A percentile compares a stretch with the other conserved stretches of the same genome.
These are phyloP conservation scores for Coprinopsis strossmayeri DNA, from an alignment of 768 basidiomycete species.

Conservation along the genomic window DNA sequence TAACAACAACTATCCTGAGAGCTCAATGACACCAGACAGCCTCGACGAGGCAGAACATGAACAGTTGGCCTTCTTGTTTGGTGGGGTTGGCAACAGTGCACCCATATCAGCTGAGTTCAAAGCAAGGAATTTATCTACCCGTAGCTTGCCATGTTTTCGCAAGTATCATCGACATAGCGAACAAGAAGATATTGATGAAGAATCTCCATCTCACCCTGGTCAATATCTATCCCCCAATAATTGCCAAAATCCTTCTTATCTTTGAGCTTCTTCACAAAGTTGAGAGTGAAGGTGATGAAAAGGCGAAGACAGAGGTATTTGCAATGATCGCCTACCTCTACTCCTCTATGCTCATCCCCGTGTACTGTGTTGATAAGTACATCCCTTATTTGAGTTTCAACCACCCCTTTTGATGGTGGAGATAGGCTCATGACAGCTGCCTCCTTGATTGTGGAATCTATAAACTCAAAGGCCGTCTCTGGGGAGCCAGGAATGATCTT, in stretches of 20 bases:
- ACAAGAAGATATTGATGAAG: background rate
- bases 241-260: background rate
- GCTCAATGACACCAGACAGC: background rate
- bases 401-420: no score
- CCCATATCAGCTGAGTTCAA: background rate
- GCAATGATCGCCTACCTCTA: conserved; percentile 15
- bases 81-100: conserved; percentile 9
- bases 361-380: conserved; percentile 15
- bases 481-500: no score
- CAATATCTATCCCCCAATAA: background rate
- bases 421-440: no score
- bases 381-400: no score
- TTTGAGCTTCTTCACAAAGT: background rate
- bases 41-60: conserved; percentile 1
- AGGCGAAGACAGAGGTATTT: conserved; percentile 10
- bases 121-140: background rate
- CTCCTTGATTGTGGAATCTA: no score
- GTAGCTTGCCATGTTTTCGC: background rate
- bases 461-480: no score
- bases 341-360: conserved; percentile 14
- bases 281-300: background rate
- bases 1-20: background rate
- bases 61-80: conserved; percentile 7
- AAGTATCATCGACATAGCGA: background rate
- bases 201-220: background rate